phyloP scores from a whole-genome alignment of 2,329 filamentous ascomycete species.

The Biscogniauxia sp. region DNA sequence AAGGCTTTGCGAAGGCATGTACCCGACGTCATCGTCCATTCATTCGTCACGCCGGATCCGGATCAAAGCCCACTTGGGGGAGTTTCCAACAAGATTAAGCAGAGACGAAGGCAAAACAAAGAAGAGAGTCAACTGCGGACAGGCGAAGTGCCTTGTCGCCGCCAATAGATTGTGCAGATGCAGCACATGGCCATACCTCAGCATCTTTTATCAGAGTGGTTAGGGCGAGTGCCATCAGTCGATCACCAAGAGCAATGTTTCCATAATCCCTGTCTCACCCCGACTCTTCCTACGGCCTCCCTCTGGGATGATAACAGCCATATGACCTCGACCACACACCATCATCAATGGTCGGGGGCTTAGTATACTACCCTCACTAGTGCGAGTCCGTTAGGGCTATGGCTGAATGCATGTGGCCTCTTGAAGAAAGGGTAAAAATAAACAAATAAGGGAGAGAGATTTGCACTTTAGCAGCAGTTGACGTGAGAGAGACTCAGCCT shows the following conservation, averaged over 20 bases:
- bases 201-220: neutral
- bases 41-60: neutral
- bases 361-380: neutral
- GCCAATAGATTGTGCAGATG: constrained; percentile 1
- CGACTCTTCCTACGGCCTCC: neutral
- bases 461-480: neutral
- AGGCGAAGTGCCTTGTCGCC: neutral
- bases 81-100: neutral
- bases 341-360: neutral
- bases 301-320: neutral
- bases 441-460: neutral
- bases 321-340: neutral
- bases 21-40: constrained; percentile 1
- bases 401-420: neutral
- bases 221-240: neutral
- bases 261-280: neutral
- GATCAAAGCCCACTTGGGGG: neutral
- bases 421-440: neutral
- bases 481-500: neutral
- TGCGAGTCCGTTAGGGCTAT: neutral
- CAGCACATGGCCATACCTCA: constrained; percentile 1
- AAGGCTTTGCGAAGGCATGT: neutral
- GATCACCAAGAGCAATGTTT: neutral
- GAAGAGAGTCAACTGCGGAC: neutral
- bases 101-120: neutral